Conservation (phyloP, 2,329 filamentous ascomycete genomes). For the Colletotrichum higginsianum region DNA sequence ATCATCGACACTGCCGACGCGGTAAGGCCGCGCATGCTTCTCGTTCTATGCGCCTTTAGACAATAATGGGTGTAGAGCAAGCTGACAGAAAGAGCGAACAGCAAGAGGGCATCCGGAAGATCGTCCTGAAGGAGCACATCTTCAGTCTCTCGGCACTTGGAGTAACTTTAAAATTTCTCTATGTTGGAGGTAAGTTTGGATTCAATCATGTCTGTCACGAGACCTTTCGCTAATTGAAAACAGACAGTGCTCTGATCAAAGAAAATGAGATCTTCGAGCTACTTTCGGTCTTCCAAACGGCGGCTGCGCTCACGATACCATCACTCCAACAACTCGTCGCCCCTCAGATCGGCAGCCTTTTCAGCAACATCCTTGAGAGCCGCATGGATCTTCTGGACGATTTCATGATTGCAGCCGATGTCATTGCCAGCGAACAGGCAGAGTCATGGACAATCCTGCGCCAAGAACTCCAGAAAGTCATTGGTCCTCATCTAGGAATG, state of each 20-base stretch:
- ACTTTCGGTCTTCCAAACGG: constrained; percentile 14
- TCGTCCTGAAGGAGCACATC: constrained; percentile 14
- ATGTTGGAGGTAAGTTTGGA: constrained; percentile 6
- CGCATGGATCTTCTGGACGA: constrained; percentile 16
- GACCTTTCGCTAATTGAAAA: not conserved
- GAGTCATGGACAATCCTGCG: not conserved
- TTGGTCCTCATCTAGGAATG: constrained; percentile 23
- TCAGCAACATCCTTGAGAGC: constrained; percentile 12
- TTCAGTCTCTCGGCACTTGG: constrained; percentile 9
- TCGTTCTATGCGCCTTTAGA: not conserved
- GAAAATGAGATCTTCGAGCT: constrained; percentile 17
- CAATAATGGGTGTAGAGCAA: too few species aligned
- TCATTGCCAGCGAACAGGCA: constrained; percentile 12
- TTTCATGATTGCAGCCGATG: constrained; percentile 14
- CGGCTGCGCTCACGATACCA: not conserved
- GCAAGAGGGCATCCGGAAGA: constrained; percentile 10
- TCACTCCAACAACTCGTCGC: not conserved
- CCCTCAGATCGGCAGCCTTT: not conserved
- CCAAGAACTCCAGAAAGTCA: constrained; percentile 17
- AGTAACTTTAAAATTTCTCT: constrained; percentile 17
- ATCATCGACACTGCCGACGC: not conserved
- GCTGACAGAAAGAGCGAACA: not conserved
- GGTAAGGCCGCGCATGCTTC: not conserved
- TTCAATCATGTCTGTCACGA: too few species aligned
- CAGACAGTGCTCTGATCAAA: not conserved